Conservation (phyloP, 1,284 basidiomycete genomes). For the Ceratobasidium sp. region DNA sequence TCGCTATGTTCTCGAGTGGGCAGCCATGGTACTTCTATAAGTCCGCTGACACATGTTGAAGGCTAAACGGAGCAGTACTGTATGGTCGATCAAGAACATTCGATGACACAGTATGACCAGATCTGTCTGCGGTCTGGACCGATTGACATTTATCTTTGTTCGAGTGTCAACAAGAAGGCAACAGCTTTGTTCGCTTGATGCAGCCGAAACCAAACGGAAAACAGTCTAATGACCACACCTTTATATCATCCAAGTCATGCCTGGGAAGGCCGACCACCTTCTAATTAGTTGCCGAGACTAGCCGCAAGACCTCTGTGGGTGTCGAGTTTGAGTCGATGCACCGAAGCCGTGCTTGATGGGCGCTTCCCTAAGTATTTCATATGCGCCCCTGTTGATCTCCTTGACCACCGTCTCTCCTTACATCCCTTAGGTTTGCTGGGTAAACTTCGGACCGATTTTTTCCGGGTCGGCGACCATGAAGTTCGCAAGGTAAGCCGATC, state of each 20-base stretch:
- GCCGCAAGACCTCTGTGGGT: background rate
- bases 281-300: background rate
- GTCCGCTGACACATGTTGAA: background rate
- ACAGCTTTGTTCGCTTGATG: background rate
- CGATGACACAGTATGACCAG: background rate
- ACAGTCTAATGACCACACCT: background rate
- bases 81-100: background rate
- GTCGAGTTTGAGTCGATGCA: background rate
- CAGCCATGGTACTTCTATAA: background rate
- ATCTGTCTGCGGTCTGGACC: background rate
- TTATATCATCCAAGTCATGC: background rate
- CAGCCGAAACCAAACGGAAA: background rate
- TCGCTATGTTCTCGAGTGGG: background rate
- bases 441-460: background rate
- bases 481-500: conserved; percentile 64
- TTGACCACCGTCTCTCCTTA: conserved; percentile 5
- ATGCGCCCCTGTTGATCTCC: conserved; percentile 23
- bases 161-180: background rate
- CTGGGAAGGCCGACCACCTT: background rate
- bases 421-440: background rate
- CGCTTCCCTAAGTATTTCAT: conserved; percentile 15
- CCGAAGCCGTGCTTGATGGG: background rate
- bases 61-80: conserved; percentile 9
- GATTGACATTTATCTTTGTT: conserved; percentile 1
- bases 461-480: conserved; percentile 61